Evolutionary conservation across 1,284 basidiomycete genomes (phyloP).

Genomic region (Pholiota adiposa): DNA sequence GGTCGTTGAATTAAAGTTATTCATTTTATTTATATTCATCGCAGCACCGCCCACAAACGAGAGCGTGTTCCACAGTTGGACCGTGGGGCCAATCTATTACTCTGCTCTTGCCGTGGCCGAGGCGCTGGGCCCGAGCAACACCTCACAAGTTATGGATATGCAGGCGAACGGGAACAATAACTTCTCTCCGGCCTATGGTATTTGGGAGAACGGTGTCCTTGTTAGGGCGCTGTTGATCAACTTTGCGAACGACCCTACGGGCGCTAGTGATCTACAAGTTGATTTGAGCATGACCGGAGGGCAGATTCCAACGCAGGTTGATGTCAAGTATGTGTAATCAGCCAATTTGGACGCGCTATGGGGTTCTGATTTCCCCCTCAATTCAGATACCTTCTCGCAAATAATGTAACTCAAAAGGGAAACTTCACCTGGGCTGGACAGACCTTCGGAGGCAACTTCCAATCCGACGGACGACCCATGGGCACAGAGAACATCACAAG

Average conservation of each 20-base stretch:
- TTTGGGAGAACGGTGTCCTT: constrained; percentile 67
- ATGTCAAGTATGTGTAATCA: constrained; percentile 1
- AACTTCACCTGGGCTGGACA: constrained; percentile 77
- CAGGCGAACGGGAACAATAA: constrained; percentile 49
- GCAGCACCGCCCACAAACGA: constrained; percentile 64
- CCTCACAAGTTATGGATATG: constrained; percentile 65
- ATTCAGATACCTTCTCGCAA: constrained; percentile 48
- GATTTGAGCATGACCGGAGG: constrained; percentile 40
- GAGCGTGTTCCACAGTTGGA: constrained; percentile 61
- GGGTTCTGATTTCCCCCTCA: constrained; percentile 7
- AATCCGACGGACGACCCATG: constrained; percentile 65
- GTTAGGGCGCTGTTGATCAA: constrained; percentile 71
- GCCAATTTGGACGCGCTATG: too few relatives aligned
- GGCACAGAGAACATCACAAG: constrained; percentile 56
- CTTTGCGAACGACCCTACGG: constrained; percentile 59
- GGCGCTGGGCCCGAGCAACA: constrained; percentile 63
- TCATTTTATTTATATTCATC: not conserved
- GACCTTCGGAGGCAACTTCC: constrained; percentile 27
- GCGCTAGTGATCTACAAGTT: constrained; percentile 53
- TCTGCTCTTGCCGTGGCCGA: constrained; percentile 72
- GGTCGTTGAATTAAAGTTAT: not conserved
- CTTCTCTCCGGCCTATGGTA: constrained; percentile 73
- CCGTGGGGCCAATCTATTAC: constrained; percentile 71
- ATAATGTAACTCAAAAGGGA: constrained; percentile 61
- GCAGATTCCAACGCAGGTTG: constrained; percentile 40